Evolutionary conservation across 2,329 filamentous ascomycete genomes (phyloP), one percentile per base, ranked within the genome.

Genomic region (Aspergillus ochraceus): DNA sequence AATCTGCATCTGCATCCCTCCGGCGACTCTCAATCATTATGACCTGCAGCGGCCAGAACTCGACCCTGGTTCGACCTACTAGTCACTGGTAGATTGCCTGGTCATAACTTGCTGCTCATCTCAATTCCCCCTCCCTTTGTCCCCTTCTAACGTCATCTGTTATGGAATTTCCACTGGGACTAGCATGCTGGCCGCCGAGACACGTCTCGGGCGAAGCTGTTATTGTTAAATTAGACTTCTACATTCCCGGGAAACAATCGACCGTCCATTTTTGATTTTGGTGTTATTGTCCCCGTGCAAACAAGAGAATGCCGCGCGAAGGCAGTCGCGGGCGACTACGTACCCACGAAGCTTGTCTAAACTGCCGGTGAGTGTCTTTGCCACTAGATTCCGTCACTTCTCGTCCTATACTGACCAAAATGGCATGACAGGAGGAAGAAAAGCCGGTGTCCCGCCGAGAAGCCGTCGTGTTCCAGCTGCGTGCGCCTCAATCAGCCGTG

Each of bases 361-460:
- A 79, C 61, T 83, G 81, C 79, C 74, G 80, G 80, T 83, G 53
- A 59, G 74, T 68, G 9, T 12, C 24, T 29, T 56, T 26, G 36
- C n/a, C n/a, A 26, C 26, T 32, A 14, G 29, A 6, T n/a, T 14
- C 36, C 32, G 30, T 32, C 10, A 5, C 24, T 12, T 10, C 20
- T 19, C 20, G 51, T 12, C 11, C 26, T 20, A 24, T 8, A 42
- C 36, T 26, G n/a, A 30, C n/a, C n/a, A 36, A 3, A 11, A 9
- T 42, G 17, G 19, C 6, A 19, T 4, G 30, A 52, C 56, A 79
- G 80, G 67, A 70, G 80, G 55, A 83, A 83, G 65, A 83, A 83
- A 66, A 82, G 78, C 2, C 77, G 81, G 36, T 83, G 81, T 65
- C 81, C 81, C 0, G 81, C 80, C 6, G 81, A 83, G 67, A 81